Evolutionary conservation across 139 green algal species (phyloP).

Genomic region (Limnomonas spitsbergensis): DNA sequence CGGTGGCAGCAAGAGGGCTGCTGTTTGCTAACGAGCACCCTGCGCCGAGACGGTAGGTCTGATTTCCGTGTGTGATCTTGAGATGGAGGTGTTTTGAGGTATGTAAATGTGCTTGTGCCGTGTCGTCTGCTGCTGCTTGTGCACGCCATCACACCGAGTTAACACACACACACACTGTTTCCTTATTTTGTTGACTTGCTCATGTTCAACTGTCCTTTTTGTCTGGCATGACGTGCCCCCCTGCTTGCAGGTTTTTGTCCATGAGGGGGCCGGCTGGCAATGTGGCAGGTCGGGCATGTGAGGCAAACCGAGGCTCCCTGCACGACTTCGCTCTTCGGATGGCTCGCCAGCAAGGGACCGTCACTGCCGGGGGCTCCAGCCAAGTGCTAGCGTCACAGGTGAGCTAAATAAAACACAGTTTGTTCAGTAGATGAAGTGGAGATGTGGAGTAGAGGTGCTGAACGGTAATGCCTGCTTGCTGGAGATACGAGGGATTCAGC

Average conservation of each 20-base stretch:
- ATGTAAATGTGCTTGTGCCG: neutral
- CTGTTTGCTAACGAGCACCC: conserved; percentile 51
- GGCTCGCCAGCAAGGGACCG: conserved; percentile 5
- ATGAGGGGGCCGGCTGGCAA: neutral
- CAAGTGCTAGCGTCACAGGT: conserved; percentile 8
- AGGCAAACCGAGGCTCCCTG: neutral
- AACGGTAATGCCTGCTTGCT: no score
- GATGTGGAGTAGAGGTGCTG: no score
- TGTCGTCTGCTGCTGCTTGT: neutral
- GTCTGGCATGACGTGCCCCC: neutral
- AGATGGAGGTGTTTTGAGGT: no score
- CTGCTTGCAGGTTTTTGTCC: neutral
- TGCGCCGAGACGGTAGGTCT: conserved; percentile 4
- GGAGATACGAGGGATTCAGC: no score
- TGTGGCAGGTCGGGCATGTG: neutral
- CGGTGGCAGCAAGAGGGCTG: conserved; percentile 48
- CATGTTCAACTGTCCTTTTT: neutral
- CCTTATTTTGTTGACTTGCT: neutral
- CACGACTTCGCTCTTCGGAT: neutral
- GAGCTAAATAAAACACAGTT: no score
- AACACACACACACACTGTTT: neutral
- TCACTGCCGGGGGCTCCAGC: neutral
- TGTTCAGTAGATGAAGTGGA: no score
- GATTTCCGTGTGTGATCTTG: neutral
- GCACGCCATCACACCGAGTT: neutral